Percentiles rank a stretch among this genome's conserved stretches.
phyloP scores from a whole-genome alignment of 306 rosid species.

The Dryas drummondii region DNA sequence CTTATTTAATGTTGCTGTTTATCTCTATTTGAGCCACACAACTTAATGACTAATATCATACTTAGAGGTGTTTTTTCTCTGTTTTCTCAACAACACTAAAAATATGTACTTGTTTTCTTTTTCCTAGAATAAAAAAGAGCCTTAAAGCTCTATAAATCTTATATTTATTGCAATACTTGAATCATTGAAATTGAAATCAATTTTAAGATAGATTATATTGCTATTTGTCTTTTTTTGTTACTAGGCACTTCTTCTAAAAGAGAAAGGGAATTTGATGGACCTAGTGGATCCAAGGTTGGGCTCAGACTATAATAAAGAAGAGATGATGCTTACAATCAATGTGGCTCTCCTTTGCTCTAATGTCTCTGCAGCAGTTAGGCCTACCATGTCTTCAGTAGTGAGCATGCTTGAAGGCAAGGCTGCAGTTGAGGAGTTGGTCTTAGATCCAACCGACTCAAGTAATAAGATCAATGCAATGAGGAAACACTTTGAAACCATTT shows the following conservation, averaged over 20 bases:
- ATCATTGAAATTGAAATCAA: too few species aligned
- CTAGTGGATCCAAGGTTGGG: constrained; percentile 44
- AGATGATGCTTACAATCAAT: constrained; percentile 39
- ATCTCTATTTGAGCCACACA: too few species aligned
- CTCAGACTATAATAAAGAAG: constrained; percentile 26
- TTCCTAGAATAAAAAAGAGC: too few species aligned
- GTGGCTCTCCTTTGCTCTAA: constrained; percentile 42
- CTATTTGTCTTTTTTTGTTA: background rate
- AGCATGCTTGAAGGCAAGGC: constrained; percentile 35
- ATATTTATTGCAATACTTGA: too few species aligned
- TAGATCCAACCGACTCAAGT: background rate
- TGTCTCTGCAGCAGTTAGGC: constrained; percentile 31
- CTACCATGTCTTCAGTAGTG: constrained; percentile 40
- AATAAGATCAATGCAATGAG: constrained; percentile 7
- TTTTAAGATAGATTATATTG: background rate
- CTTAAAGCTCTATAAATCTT: too few species aligned
- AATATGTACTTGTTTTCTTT: too few species aligned
- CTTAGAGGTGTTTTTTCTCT: too few species aligned
- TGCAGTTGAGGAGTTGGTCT: constrained; percentile 21
- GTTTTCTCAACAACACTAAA: too few species aligned
- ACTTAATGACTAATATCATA: too few species aligned
- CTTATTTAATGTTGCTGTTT: background rate
- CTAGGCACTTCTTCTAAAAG: constrained; percentile 37
- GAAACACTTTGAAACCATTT: background rate
- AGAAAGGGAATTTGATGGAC: constrained; percentile 34